Evolutionary conservation across 176 grass and related monocot species (phyloP), one percentile per base, ranked within the genome.

Genomic region (Eragrostis curvula): DNA sequence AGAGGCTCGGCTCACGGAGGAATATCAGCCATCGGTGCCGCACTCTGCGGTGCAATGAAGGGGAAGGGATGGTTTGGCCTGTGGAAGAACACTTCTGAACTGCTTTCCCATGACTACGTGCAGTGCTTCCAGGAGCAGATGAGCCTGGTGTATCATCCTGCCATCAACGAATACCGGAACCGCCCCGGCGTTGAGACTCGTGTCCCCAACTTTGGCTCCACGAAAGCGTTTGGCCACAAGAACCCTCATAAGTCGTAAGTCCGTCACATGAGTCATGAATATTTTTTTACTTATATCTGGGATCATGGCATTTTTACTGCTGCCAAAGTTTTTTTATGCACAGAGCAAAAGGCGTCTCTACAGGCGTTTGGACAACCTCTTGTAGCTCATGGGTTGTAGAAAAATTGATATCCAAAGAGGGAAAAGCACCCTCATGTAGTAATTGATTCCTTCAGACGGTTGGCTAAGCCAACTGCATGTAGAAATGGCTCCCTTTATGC

Each of bases 91-190:
- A 15, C 11, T 5, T 70, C 50, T 0, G 29, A 56, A 7, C 12
- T 75, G 0, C 5, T 6, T 0, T 11, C 30, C 14, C 0, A 58
- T 20, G 5, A 59, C 21, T 59, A 44, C 12, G 25, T 9, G 18
- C 21, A 6, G 9, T 75, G 73, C 53, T 75, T 75, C 73, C 7
- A 14, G 36, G 36, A 75, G 52, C 73, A 75, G 73, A 75, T 59
- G 73, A 5, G 73, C 36, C 73, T 75, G 12, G 39, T 60, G 36
- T 75, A 59, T 13, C 36, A 75, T 3, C 39, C 73, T 0, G 7
- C 14, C 21, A 0, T 4, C 8, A 27, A 44, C 3, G 53, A 75
- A 7, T 75, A 27, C 53, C 20, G 9, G 2, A 75, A 75, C 53
- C 21, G 42, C 12, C 53, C 53, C 52, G 53, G 53, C 8, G 73